These are phyloP conservation scores for Zangia roseola DNA, from an alignment of 768 basidiomycete species.

Conservation along the genomic window DNA sequence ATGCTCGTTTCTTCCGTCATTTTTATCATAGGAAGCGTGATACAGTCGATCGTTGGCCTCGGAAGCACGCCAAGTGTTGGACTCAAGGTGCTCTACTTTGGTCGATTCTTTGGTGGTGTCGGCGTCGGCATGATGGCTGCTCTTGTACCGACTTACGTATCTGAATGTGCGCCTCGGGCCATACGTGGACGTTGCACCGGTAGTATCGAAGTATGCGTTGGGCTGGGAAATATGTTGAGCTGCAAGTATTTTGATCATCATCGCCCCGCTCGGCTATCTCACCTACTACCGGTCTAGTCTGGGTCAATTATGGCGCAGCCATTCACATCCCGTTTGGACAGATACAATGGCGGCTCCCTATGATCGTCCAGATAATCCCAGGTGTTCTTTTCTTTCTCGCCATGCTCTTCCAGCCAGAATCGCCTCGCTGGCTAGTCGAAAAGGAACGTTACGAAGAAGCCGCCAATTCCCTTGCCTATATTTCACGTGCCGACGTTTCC, in stretches of 20 bases:
- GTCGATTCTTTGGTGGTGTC: conserved; percentile 48
- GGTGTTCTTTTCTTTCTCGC: conserved; percentile 34
- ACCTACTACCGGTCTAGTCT: conserved; percentile 22
- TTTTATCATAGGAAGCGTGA: conserved; percentile 34
- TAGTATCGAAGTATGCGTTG: conserved; percentile 31
- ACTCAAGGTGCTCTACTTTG: conserved; percentile 31
- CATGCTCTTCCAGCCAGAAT: conserved; percentile 42
- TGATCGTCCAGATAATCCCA: conserved; percentile 41
- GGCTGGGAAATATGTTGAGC: conserved; percentile 35
- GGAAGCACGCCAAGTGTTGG: conserved; percentile 26
- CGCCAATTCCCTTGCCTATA: conserved; percentile 30
- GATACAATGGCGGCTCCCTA: conserved; percentile 38
- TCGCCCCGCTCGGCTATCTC: neutral
- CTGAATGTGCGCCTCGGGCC: conserved; percentile 36
- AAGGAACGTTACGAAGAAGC: conserved; percentile 35
- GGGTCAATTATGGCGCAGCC: conserved; percentile 36
- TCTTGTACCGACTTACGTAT: conserved; percentile 37
- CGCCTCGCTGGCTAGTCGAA: conserved; percentile 42
- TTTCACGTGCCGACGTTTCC: conserved; percentile 19
- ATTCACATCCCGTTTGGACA: conserved; percentile 25
- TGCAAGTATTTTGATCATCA: conserved; percentile 23
- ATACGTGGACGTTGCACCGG: conserved; percentile 40
- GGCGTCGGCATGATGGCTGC: conserved; percentile 42
- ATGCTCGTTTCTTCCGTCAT: conserved; percentile 31
- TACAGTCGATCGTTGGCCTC: conserved; percentile 36